These are phyloP conservation scores for Sporothrix pallida DNA, from an alignment of 2,329 filamentous ascomycete genomes.

Conservation along the genomic window DNA sequence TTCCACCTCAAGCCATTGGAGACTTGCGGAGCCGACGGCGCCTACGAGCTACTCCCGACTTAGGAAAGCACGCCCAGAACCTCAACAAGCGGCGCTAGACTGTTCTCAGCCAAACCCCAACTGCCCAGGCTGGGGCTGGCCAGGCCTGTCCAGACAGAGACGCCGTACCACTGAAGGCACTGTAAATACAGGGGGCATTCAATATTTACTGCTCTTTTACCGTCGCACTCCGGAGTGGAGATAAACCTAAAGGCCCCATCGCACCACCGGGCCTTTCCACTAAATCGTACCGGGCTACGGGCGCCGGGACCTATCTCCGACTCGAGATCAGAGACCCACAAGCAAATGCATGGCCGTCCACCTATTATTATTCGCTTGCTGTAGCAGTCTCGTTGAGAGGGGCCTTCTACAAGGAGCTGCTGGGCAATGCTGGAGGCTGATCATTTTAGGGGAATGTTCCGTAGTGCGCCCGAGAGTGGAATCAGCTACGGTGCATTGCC, in stretches of 20 bases:
- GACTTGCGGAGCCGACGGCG: slow-evolving; percentile 8
- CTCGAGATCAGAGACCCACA: background rate
- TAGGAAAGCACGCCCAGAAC: background rate
- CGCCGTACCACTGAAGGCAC: background rate
- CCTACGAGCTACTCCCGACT: background rate
- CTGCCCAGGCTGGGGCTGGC: no score
- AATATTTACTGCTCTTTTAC: no score
- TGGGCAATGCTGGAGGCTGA: background rate
- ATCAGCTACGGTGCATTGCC: slow-evolving; percentile 7
- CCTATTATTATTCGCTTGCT: background rate
- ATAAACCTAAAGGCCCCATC: background rate
- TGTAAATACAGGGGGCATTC: no score
- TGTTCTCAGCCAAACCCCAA: background rate
- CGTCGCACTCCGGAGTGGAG: background rate
- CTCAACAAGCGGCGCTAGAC: background rate
- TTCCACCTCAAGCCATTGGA: background rate
- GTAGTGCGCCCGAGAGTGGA: background rate
- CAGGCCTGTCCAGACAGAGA: no score
- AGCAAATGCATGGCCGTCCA: background rate
- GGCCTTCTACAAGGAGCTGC: background rate
- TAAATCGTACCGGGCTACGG: background rate
- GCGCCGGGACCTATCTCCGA: slow-evolving; percentile 3
- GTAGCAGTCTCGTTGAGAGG: background rate
- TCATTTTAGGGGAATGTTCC: background rate
- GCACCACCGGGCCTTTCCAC: background rate